Evolutionary conservation across 805 yeast species (phyloP), one percentile per base, ranked within the genome.

Genomic region (Saccharomycopsis sp.): DNA sequence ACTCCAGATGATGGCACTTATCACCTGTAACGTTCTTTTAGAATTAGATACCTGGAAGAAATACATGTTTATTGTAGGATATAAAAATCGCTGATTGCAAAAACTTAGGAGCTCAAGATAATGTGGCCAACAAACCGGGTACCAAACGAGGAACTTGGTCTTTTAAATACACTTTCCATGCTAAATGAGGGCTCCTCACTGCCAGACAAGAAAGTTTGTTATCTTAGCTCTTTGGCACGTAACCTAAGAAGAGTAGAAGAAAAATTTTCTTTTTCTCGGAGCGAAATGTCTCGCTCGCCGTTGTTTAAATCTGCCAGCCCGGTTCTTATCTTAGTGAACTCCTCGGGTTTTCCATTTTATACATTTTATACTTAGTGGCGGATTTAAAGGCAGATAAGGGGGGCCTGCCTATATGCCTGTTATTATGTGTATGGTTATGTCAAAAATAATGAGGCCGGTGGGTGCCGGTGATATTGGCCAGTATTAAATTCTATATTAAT

Each of bases 1-100:
- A 73, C 97, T 92, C 97, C 97, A 92, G 0, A 78, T 57, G 23
- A 89, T 81, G 44, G 97, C 93, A 71, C 96, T 87, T 1, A 67
- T 52, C 12, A 88, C 79, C 69, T 90, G 96, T 1, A 77, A 58
- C 8, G 77, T 56, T 53, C 62, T 55, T 17, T 57, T 55, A 14
- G 57, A 14, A 1, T 29, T 24, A 8, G 54, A 52, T 15, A 52
- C 54, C 20, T 52, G 38, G 38, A 29, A 56, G 29, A 47, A 47
- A 23, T 22, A 54, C 62, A 59, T 59, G 9, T 35, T 47, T 5
- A 9, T 38, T 38, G 44, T n/a, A n/a, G n/a, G n/a, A n/a, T n/a
- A n/a, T n/a, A n/a, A n/a, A n/a, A n/a, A n/a, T n/a, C n/a, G n/a
- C n/a, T n/a, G n/a, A n/a, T n/a, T n/a, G n/a, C n/a, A n/a, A n/a